Evolutionary conservation across 345 rosid genomes (phyloP).

Genomic region (Streptanthus diversifolius): DNA sequence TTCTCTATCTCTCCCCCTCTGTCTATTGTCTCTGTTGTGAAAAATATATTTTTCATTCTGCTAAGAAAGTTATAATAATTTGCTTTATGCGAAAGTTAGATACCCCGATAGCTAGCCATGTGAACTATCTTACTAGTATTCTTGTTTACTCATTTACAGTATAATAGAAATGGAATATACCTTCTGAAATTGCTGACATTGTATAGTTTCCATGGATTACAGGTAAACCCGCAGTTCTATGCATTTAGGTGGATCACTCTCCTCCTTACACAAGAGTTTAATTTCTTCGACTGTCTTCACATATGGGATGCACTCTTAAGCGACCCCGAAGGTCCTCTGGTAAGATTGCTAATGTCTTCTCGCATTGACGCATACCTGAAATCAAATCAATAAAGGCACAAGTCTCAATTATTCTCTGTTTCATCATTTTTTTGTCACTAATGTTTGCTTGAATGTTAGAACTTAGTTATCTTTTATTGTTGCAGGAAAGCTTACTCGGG

Average conservation of each 20-base stretch:
- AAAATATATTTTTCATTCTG: background rate
- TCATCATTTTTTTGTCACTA: background rate
- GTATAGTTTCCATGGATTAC: slow-evolving; percentile 30
- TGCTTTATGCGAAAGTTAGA: background rate
- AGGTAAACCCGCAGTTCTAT: slow-evolving; percentile 96
- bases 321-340: slow-evolving; percentile 95
- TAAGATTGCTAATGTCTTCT: slow-evolving; percentile 31
- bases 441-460: background rate
- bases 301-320: slow-evolving; percentile 95
- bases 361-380: background rate
- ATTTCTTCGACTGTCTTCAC: slow-evolving; percentile 83
- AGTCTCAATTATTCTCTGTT: background rate
- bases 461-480: background rate
- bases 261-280: slow-evolving; percentile 92
- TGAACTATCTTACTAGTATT: background rate
- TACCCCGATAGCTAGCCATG: background rate
- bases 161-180: background rate
- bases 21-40: background rate
- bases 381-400: background rate
- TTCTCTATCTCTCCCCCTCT: background rate
- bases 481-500: slow-evolving; percentile 89
- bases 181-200: slow-evolving; percentile 11
- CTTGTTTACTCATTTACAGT: background rate
- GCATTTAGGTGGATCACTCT: slow-evolving; percentile 99
- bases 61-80: background rate